Percentiles rank a stretch among this genome's conserved stretches.
phyloP scores from a whole-genome alignment of 805 yeast genomes.

The Saccharomycopsis babjevae region DNA sequence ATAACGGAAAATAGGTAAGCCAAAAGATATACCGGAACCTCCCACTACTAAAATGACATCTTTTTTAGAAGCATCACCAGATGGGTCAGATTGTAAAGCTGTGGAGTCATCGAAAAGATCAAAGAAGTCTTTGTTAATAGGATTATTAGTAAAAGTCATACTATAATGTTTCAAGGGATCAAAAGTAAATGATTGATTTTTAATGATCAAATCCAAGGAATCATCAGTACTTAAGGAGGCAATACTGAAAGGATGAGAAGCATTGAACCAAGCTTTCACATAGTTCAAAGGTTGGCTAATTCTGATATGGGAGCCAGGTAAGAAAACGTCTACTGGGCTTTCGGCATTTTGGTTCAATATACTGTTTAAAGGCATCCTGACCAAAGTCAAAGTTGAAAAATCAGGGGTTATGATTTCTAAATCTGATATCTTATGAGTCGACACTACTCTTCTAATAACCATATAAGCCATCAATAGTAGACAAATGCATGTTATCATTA shows the following conservation, averaged over 20 bases:
- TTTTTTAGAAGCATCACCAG: slow-evolving; percentile 11
- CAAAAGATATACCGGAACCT: slow-evolving; percentile 65
- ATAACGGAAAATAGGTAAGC: slow-evolving; percentile 31
- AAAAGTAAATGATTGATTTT: slow-evolving; percentile 27
- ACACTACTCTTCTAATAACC: slow-evolving; percentile 24
- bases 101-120: neutral
- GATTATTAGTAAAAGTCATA: slow-evolving; percentile 16
- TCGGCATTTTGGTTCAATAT: neutral
- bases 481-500: slow-evolving; percentile 26
- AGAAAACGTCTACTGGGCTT: slow-evolving; percentile 21
- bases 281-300: slow-evolving; percentile 30
- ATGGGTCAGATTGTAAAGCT: slow-evolving; percentile 33
- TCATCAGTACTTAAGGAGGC: slow-evolving; percentile 35
- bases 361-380: neutral
- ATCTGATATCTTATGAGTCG: neutral
- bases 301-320: slow-evolving; percentile 52
- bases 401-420: neutral
- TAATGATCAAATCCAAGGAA: slow-evolving; percentile 36
- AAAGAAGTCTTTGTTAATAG: neutral
- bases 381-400: slow-evolving; percentile 2
- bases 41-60: slow-evolving; percentile 49
- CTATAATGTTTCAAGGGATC: slow-evolving; percentile 14
- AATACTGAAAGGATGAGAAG: slow-evolving; percentile 63
- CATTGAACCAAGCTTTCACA: slow-evolving; percentile 37
- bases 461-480: slow-evolving; percentile 29